phyloP scores from a whole-genome alignment of 2,329 filamentous ascomycete genomes.

The Conoideocrella luteorostrata region DNA sequence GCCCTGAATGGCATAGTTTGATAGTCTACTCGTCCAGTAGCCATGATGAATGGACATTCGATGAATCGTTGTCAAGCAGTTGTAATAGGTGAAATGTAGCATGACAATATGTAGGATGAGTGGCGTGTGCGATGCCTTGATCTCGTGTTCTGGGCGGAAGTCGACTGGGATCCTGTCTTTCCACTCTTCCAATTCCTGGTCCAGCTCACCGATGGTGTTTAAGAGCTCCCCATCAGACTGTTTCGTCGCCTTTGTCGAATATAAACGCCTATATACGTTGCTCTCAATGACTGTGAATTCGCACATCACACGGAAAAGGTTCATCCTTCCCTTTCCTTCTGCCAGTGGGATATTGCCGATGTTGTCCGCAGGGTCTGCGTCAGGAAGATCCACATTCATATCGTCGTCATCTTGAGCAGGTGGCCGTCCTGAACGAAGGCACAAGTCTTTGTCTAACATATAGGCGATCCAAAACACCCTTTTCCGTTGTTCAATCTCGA shows the following conservation, averaged over 20 bases:
- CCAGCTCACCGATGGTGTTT: conserved; percentile 92
- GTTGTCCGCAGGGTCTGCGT: conserved; percentile 83
- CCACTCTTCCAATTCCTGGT: conserved; percentile 86
- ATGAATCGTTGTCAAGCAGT: conserved; percentile 94
- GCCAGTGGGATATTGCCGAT: conserved; percentile 90
- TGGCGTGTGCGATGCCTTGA: conserved; percentile 85
- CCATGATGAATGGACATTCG: conserved; percentile 98
- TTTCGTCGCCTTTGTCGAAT: conserved; percentile 86
- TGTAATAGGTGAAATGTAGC: conserved; percentile 95
- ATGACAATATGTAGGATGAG: conserved; percentile 93
- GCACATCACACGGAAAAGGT: conserved; percentile 89
- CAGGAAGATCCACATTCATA: conserved; percentile 94
- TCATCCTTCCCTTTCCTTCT: conserved; percentile 87
- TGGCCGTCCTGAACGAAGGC: conserved; percentile 52
- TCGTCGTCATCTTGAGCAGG: conserved; percentile 59
- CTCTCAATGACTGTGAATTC: conserved; percentile 88
- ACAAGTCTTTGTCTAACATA: conserved; percentile 58
- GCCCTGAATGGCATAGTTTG: conserved; percentile 91
- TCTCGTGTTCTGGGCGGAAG: conserved; percentile 95
- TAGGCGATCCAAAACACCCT: conserved; percentile 62
- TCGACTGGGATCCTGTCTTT: conserved; percentile 93
- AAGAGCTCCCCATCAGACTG: conserved; percentile 89
- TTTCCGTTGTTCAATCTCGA: conserved; percentile 84
- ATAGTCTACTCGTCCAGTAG: conserved; percentile 93
- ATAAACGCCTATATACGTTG: conserved; percentile 86